Percentiles rank a stretch among this genome's conserved stretches.
phyloP scores from a whole-genome alignment of 208 protist genomes.

The Leishmania lainsoni region DNA sequence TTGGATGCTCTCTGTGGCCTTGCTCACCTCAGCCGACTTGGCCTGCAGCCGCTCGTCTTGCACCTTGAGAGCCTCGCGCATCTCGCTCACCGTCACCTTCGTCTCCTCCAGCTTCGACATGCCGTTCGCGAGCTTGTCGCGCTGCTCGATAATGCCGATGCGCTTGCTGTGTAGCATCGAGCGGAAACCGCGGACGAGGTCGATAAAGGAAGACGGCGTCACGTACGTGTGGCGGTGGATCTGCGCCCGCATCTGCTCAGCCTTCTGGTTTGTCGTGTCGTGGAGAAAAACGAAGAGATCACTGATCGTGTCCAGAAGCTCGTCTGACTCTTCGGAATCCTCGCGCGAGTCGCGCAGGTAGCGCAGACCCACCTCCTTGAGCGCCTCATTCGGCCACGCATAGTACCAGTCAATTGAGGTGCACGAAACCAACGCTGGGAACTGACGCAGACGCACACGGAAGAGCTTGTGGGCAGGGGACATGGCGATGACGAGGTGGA shows the following conservation, averaged over 20 bases:
- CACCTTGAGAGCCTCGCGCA: constrained; percentile 91
- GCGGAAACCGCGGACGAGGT: constrained; percentile 96
- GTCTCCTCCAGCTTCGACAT: constrained; percentile 94
- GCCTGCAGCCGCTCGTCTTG: constrained; percentile 86
- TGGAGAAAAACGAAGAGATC: constrained; percentile 96
- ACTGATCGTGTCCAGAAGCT: constrained; percentile 77
- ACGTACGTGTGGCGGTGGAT: constrained; percentile 97
- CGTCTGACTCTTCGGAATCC: constrained; percentile 78
- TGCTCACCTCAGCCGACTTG: constrained; percentile 88
- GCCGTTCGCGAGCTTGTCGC: constrained; percentile 96
- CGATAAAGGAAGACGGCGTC: constrained; percentile 98
- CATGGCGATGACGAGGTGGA: constrained; percentile 98
- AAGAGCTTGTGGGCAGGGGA: constrained; percentile 96
- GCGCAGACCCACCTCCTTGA: constrained; percentile 93
- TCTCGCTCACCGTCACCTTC: constrained; percentile 88
- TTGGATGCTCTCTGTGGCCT: constrained; percentile 94
- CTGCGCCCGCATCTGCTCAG: constrained; percentile 93
- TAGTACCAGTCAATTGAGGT: constrained; percentile 99
- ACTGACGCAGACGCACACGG: constrained; percentile 97
- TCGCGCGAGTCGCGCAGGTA: constrained; percentile 88
- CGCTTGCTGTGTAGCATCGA: constrained; percentile 94
- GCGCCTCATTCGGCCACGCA: constrained; percentile 97
- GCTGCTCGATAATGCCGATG: constrained; percentile 93
- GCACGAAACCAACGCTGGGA: constrained; percentile 97
- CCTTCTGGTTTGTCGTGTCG: constrained; percentile 82